Evolutionary conservation across 2,329 filamentous ascomycete species (phyloP).

Genomic region (Ophiostoma piceae): DNA sequence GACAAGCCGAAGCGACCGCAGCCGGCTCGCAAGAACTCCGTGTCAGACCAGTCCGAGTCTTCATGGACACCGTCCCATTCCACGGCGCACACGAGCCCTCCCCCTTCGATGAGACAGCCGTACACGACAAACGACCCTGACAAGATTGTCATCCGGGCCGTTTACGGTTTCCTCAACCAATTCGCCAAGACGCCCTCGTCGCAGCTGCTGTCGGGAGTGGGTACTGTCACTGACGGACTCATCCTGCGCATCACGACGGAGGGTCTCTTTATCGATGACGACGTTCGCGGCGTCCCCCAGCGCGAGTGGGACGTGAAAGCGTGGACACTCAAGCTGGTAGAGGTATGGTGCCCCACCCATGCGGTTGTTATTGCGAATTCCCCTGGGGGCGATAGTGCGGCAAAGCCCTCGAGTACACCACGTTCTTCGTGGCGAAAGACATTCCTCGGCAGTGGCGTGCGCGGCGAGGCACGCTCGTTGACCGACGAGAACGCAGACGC

Average conservation of each 20-base stretch:
- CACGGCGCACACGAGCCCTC: constrained; percentile 76
- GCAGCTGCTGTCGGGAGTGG: constrained; percentile 78
- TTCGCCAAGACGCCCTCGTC: constrained; percentile 86
- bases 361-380: constrained; percentile 45
- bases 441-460: constrained; percentile 34
- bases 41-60: constrained; percentile 71
- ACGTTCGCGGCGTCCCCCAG: constrained; percentile 83
- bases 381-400: constrained; percentile 35
- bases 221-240: constrained; percentile 82
- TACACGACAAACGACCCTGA: constrained; percentile 87
- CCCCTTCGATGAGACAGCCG: constrained; percentile 68
- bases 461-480: constrained; percentile 47
- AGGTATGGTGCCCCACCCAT: constrained; percentile 74
- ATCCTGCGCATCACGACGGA: constrained; percentile 89
- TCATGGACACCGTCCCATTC: constrained; percentile 82
- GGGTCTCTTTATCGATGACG: constrained; percentile 95
- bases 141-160: constrained; percentile 92
- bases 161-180: constrained; percentile 87
- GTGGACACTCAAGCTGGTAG: constrained; percentile 90
- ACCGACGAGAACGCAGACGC: constrained; percentile 61
- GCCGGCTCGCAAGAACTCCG: constrained; percentile 53
- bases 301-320: constrained; percentile 98
- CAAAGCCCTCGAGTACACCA: constrained; percentile 39
- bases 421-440: constrained; percentile 45
- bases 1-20: constrained; percentile 57